Evolutionary conservation across 1,139 yeast genomes (phyloP).

Genomic region (Saccharomyces hybrid): DNA sequence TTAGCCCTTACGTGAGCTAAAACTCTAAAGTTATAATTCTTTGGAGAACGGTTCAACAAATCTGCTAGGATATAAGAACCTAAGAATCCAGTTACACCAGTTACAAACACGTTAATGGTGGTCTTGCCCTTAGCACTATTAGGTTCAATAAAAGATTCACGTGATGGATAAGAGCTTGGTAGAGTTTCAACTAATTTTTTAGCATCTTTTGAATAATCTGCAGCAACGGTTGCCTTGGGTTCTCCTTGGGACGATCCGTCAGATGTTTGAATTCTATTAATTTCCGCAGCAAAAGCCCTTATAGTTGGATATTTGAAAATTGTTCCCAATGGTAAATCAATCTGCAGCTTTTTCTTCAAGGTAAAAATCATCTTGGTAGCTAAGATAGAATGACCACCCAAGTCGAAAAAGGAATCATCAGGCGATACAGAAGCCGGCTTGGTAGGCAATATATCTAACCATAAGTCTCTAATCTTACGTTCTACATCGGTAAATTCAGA

Average conservation of each 20-base stretch:
- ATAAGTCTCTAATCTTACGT: constrained; percentile 62
- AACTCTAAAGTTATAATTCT: constrained; percentile 45
- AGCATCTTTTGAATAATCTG: constrained; percentile 72
- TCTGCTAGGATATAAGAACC: constrained; percentile 85
- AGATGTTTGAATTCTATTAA: constrained; percentile 39
- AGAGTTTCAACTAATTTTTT: constrained; percentile 45
- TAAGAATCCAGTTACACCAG: constrained; percentile 95
- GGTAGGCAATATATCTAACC: constrained; percentile 81
- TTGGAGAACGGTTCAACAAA: constrained; percentile 45
- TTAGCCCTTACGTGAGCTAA: constrained; percentile 89
- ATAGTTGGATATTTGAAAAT: constrained; percentile 87
- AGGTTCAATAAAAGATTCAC: constrained; percentile 30
- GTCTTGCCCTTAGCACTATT: constrained; percentile 31
- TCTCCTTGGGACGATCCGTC: constrained; percentile 15
- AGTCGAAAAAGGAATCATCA: constrained; percentile 86
- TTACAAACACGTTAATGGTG: constrained; percentile 63
- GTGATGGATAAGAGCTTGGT: constrained; percentile 34
- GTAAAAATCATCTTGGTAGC: constrained; percentile 97
- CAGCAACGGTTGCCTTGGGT: constrained; percentile 24
- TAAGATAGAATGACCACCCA: constrained; percentile 95
- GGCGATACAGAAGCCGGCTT: constrained; percentile 70
- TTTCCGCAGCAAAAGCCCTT: constrained; percentile 64
- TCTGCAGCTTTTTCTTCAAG: constrained; percentile 64
- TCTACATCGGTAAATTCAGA: constrained; percentile 58
- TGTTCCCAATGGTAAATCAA: constrained; percentile 82